Evolutionary conservation across 2,329 filamentous ascomycete species (phyloP), one percentile per base, ranked within the genome.

Genomic region (Apiospora rasikravindrae): DNA sequence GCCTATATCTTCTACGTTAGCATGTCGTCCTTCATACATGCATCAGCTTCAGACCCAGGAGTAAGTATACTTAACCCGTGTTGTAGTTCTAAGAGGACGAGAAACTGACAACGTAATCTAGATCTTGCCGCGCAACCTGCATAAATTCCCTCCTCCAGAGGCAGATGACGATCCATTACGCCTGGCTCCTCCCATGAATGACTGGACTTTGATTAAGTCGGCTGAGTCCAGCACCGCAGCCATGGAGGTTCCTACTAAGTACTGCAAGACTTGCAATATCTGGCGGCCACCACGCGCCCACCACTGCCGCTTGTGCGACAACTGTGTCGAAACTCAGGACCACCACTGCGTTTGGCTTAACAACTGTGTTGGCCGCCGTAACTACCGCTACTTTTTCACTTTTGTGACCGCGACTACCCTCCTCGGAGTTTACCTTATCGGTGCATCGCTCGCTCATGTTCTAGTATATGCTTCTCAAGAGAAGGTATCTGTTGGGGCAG

Each of bases 281-380:
- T 99, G 96, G 96, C 93, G 96, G 2, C 96, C 96, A 47, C 95
- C 96, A 40, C 93, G 96, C 72, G 95, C 94, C 72, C 97, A 99
- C 80, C 96, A 99, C 84, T 99, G 96, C 83, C 93, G 96, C 72
- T 89, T 98, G 40, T 99, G 96, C 84, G 96, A 99, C 83, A 98
- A 97, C 82, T 99, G 96, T 81, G 90, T 99, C 73, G 96, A 99
- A 82, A 98, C 95, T 0, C 94, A 98, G 76, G 96, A 99, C 79
- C 96, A 99, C 80, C 96, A 99, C 83, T 99, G 96, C 79, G 95
- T 98, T 22, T 99, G 96, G 96, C 89, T 99, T 75, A 99, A 99
- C 84, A 99, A 99, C 82, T 99, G 96, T 76, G 93, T 99, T 69
- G 96, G 96, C 61, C 92, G 96, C 76, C 94, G 96, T 78, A 99